A percentile compares a stretch with the other conserved stretches of the same genome.
Conservation (phyloP, 805 yeast genomes). For the Starmerella floricola region DNA sequence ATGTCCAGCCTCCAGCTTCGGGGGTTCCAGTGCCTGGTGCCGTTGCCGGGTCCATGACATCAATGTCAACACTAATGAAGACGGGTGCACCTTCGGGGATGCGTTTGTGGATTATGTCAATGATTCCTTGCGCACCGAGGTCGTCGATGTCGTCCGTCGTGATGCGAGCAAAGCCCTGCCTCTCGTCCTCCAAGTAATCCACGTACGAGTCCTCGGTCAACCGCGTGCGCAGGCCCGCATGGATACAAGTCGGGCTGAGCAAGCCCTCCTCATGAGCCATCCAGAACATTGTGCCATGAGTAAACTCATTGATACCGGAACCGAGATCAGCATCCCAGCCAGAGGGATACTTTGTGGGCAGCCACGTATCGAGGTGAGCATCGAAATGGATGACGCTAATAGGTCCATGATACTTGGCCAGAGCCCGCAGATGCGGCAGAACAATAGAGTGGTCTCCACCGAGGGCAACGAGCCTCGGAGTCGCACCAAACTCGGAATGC, state of each 20-base stretch:
- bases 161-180: slow-evolving; percentile 57
- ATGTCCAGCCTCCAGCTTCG: slow-evolving; percentile 62
- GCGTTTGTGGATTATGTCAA: slow-evolving; percentile 39
- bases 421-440: slow-evolving; percentile 58
- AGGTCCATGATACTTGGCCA: slow-evolving; percentile 49
- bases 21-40: slow-evolving; percentile 76
- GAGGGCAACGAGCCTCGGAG: slow-evolving; percentile 56
- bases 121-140: slow-evolving; percentile 50
- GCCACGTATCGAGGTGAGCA: slow-evolving; percentile 81
- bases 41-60: slow-evolving; percentile 54
- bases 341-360: slow-evolving; percentile 63
- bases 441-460: slow-evolving; percentile 80
- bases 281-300: slow-evolving; percentile 84
- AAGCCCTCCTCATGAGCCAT: slow-evolving; percentile 61
- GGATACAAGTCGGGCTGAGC: slow-evolving; percentile 46
- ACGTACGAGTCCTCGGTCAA: slow-evolving; percentile 46
- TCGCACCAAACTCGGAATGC: slow-evolving; percentile 22
- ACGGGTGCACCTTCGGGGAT: slow-evolving; percentile 55
- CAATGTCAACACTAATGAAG: slow-evolving; percentile 67
- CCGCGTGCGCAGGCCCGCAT: slow-evolving; percentile 68
- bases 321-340: slow-evolving; percentile 40
- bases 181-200: slow-evolving; percentile 55
- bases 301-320: slow-evolving; percentile 50
- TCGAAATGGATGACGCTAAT: slow-evolving; percentile 70
- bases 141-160: slow-evolving; percentile 64